A percentile compares a stretch with the other conserved stretches of the same genome.
phyloP scores from a whole-genome alignment of 164 flowering plant species.

The Buxus sempervirens region DNA sequence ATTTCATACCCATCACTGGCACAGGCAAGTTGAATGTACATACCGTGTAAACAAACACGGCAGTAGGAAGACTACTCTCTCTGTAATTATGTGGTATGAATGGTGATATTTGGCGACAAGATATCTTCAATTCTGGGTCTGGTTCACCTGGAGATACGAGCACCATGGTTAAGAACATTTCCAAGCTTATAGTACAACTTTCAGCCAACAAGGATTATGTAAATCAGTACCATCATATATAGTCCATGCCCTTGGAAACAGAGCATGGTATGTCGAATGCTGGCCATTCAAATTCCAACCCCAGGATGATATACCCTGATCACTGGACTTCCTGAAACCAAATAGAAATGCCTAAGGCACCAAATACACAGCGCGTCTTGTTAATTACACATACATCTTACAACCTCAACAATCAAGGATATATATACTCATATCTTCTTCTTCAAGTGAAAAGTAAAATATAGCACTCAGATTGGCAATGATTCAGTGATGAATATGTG shows the following conservation, averaged over 20 bases:
- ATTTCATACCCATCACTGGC: background rate
- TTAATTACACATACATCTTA: background rate
- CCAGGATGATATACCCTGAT: slow-evolving; percentile 93
- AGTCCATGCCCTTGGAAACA: slow-evolving; percentile 99
- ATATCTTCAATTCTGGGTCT: slow-evolving; percentile 96
- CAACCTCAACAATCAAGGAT: background rate
- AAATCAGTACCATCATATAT: slow-evolving; percentile 77
- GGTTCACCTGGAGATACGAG: slow-evolving; percentile 73
- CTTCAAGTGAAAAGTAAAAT: no score
- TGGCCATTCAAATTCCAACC: slow-evolving; percentile 97
- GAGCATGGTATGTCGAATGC: slow-evolving; percentile 95
- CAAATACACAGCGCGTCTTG: background rate
- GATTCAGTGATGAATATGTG: no score
- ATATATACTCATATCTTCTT: no score
- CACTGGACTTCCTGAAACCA: slow-evolving; percentile 58
- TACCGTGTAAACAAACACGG: slow-evolving; percentile 98
- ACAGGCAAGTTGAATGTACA: slow-evolving; percentile 14
- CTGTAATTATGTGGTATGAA: slow-evolving; percentile 92
- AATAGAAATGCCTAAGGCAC: background rate
- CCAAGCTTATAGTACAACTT: background rate
- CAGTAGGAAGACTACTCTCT: slow-evolving; percentile 93
- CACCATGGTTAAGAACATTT: background rate
- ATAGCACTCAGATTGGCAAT: no score
- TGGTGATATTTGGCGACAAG: slow-evolving; percentile 98
- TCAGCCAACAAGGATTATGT: background rate